phyloP scores from a whole-genome alignment of 305 asterid species.

The Nicotiana rustica region DNA sequence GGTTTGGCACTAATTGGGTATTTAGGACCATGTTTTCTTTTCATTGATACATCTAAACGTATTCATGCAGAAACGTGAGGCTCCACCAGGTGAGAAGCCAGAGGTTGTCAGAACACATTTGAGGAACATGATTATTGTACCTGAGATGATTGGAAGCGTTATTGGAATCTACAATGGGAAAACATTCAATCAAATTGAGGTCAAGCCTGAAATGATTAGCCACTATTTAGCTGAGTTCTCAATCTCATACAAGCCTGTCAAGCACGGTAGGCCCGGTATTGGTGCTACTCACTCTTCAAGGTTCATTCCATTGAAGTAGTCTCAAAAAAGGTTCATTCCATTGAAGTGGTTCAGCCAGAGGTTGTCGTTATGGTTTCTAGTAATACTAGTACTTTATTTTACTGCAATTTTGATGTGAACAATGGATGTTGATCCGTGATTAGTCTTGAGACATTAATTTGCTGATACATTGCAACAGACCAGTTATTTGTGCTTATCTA shows the following conservation, averaged over 20 bases:
- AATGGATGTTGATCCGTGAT: neutral
- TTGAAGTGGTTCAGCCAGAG: constrained; percentile 56
- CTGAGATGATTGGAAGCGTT: constrained; percentile 97
- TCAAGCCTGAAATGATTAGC: constrained; percentile 93
- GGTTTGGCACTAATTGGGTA: neutral
- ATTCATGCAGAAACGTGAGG: constrained; percentile 70
- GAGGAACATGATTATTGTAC: constrained; percentile 88
- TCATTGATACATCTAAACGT: neutral
- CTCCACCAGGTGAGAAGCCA: constrained; percentile 84
- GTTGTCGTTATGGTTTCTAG: constrained; percentile 1
- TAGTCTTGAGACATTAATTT: neutral
- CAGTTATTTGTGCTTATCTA: neutral
- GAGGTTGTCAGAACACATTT: constrained; percentile 77
- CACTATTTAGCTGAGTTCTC: constrained; percentile 92
- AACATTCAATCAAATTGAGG: constrained; percentile 83
- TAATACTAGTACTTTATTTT: constrained; percentile 21
- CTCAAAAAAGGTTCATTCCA: constrained; percentile 71
- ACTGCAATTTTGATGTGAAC: constrained; percentile 30
- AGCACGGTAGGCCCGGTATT: constrained; percentile 93
- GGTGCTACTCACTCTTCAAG: constrained; percentile 95
- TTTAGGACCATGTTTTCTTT: neutral
- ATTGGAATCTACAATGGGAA: constrained; percentile 90
- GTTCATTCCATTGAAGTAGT: constrained; percentile 83
- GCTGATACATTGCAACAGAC: neutral
- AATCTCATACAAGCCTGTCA: constrained; percentile 84